Evolutionary conservation across 345 rosid species (phyloP), one percentile per base, ranked within the genome.

Genomic region (Populus deltoides): DNA sequence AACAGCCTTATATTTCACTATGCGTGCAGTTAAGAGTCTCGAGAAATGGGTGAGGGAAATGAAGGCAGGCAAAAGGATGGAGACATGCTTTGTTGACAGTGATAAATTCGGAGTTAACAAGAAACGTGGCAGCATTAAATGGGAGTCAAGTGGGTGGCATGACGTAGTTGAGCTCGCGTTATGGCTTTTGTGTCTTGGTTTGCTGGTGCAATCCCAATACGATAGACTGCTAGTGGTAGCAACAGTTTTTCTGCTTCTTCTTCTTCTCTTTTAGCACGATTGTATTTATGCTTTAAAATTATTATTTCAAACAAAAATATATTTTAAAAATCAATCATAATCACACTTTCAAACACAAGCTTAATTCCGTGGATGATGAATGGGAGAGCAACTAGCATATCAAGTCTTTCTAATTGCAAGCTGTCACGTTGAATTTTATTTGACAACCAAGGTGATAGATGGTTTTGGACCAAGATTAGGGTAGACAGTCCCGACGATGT

Each of bases 21-120:
- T 16, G 24, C 29, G 11, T 59, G 24, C 29, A 55, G 62, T 55
- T 55, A 2, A 31, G 66, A 33, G n/a, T 33, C 71, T 18, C 83
- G 67, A 77, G 85, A 70, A 78, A 70, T 70, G 1, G 79, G 83
- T 81, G 85, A 85, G 31, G 22, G 31, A 69, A 79, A 70, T 85
- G 67, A 81, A 85, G 68, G 65, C 81, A 74, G 41, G 43, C 5
- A 17, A 78, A 63, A 31, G 35, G 66, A 78, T 77, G 49, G 80
- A 2, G 36, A 59, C 1, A 8, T 49, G 20, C n/a, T 39, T 27
- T 49, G 31, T 36, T 15, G 29, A 3, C 2, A 13, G 45, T 24
- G 12, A 2, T 29, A n/a, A 65, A n/a, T 17, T 61, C 13, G 27
- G 70, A 61, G 59, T 49, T 71, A 71, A 65, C 71, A 35, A 43